Evolutionary conservation across 441 rosid genomes (phyloP), one percentile per base, ranked within the genome.

Genomic region (Brassica hybrid): DNA sequence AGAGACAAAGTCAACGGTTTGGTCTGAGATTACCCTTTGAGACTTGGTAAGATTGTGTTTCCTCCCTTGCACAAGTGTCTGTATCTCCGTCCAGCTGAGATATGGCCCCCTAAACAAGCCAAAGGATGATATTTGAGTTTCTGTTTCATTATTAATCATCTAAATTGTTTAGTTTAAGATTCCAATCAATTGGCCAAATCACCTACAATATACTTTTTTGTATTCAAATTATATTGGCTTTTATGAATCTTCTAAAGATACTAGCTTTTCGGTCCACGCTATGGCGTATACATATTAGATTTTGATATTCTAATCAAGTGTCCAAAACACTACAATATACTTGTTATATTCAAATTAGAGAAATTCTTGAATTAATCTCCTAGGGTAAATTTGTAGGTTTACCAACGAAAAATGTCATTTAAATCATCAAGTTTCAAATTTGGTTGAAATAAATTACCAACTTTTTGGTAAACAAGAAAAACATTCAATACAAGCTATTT

Each of bases 41-140:
- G 82, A 69, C 74, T 69, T 68, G 74, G 78, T 64, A 79, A 73
- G 69, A 72, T 74, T 63, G 82, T 76, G 84, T 84, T 77, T 63
- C 83, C 23, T 79, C 71, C 74, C 71, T 79, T 71, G 73, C 81
- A 73, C 75, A 79, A 79, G 75, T 45, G 16, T 45, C 52, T 73
- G 67, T 71, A 45, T 65, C 71, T 73, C 68, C 34, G 32, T 68
- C 66, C 74, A 73, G 70, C 70, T 67, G 65, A 73, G 78, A 74
- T 69, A 50, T 67, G 71, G 14, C 75, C 78, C 66, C 78, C 75
- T 54, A 79, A 69, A 54, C 67, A 43, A 62, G 78, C 78, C 75
- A 79, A 74, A 69, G 82, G 82, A 77, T 77, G 68, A 57, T 16
- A 58, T 45, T 45, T 65, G 54, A 58, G 70, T 23, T 45, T 45